These are phyloP conservation scores for Saccharomyces hybrid DNA, from an alignment of 1,139 yeast species.

Conservation along the genomic window DNA sequence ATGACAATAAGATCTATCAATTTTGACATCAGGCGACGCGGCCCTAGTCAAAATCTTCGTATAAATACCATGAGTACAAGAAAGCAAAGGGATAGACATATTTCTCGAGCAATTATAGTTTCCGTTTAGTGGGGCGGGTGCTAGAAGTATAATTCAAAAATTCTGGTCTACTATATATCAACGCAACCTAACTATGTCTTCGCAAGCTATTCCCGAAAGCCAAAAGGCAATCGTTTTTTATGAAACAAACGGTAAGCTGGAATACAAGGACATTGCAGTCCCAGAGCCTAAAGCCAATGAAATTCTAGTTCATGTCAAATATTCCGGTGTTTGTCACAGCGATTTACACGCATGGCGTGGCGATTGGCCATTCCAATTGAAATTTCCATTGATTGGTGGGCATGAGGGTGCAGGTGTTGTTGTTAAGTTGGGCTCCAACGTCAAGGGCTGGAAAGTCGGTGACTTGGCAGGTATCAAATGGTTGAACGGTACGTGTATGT, in stretches of 20 bases:
- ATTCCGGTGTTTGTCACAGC: constrained; percentile 75
- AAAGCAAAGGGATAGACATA: neutral
- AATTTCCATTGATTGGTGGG: constrained; percentile 71
- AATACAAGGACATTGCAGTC: constrained; percentile 57
- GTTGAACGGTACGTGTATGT: constrained; percentile 65
- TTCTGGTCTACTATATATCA: neutral
- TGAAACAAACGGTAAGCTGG: constrained; percentile 56
- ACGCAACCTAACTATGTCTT: constrained; percentile 12
- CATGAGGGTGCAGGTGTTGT: constrained; percentile 87
- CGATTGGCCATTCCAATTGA: constrained; percentile 52
- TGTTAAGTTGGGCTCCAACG: constrained; percentile 62
- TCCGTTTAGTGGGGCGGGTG: no score
- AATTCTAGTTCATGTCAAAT: constrained; percentile 57
- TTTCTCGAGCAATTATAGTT: no score
- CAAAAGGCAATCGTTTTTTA: constrained; percentile 72
- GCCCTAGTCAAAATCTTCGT: neutral
- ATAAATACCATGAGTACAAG: neutral
- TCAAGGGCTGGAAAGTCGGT: constrained; percentile 63
- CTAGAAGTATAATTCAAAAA: neutral
- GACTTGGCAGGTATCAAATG: constrained; percentile 72
- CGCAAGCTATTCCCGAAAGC: constrained; percentile 41
- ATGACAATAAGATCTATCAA: neutral
- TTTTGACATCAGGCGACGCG: neutral
- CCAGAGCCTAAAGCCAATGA: constrained; percentile 65
- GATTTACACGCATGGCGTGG: constrained; percentile 78